Evolutionary conservation across 2,329 filamentous ascomycete genomes (phyloP), one percentile per base, ranked within the genome.

Genomic region (Neoscytalidium dimidiatum): DNA sequence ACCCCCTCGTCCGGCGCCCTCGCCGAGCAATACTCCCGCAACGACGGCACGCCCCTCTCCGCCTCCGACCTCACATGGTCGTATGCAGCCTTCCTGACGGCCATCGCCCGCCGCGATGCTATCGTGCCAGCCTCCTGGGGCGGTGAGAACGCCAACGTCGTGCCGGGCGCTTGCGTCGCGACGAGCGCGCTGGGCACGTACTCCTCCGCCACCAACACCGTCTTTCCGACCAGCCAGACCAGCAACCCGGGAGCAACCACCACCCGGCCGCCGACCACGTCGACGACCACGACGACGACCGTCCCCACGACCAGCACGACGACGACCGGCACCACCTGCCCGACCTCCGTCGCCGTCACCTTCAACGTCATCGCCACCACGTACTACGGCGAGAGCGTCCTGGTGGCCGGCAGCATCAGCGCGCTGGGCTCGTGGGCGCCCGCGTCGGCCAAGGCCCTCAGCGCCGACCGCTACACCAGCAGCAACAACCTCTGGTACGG

Each of bases 331-430:
- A 21, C 35, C 3, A 67, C 69, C 9, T 63, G 71, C 33, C 66
- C 69, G 75, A 1, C 80, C 81, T 4, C 51, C 41, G 44, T 66
- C 38, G 65, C 76, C 72, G 77, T 84, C 5, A 75, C 75, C 3
- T 84, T 85, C 73, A 74, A 78, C 57, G 78, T 82, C 7, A 81
- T 81, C 66, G 81, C 79, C 1, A 76, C 75, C 0, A 85, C 82
- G 0, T 79, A 79, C 57, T 80, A 74, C 61, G 83, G 83, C 8
- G 81, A 84, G 71, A 83, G 81, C 29, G 67, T 85, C 26, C 81
- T 81, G 62, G 70, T 84, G 4, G 72, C 74, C 0, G 83, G 83
- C 29, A 80, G 78, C 52, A 75, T 78, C 3, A 64, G 75, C 0
- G 78, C 80, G 49, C 71, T 84, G 1, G 82, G 82, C 1, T 71